Evolutionary conservation across 2,329 filamentous ascomycete species (phyloP).

Genomic region (Colletotrichum limetticola): DNA sequence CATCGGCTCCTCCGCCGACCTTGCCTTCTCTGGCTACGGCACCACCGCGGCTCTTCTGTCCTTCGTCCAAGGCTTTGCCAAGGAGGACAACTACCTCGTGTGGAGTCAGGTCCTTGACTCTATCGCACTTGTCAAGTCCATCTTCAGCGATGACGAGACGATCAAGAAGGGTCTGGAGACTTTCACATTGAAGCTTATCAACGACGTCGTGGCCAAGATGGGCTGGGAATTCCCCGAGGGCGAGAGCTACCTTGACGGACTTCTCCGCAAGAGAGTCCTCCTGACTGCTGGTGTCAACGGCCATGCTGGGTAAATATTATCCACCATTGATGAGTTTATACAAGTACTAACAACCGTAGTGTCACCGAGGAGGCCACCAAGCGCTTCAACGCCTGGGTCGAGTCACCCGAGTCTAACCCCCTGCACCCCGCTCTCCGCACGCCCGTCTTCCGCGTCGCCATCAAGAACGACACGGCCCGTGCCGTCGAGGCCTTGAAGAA

Average conservation of each 20-base stretch:
- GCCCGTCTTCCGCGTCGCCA: slow-evolving; percentile 82
- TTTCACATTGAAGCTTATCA: slow-evolving; percentile 82
- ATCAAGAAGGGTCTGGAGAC: slow-evolving; percentile 79
- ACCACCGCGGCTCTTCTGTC: slow-evolving; percentile 84
- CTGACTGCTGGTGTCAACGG: slow-evolving; percentile 78
- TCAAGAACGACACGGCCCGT: slow-evolving; percentile 75
- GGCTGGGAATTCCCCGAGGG: slow-evolving; percentile 85
- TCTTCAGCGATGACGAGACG: slow-evolving; percentile 81
- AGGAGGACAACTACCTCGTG: slow-evolving; percentile 87
- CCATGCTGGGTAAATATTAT: slow-evolving; percentile 74
- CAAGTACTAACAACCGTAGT: slow-evolving; percentile 48
- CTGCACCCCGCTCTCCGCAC: slow-evolving; percentile 85
- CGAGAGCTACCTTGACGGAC: slow-evolving; percentile 84
- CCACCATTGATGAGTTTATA: background rate
- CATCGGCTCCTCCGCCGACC: slow-evolving; percentile 87
- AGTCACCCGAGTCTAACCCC: slow-evolving; percentile 72
- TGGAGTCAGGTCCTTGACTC: slow-evolving; percentile 88
- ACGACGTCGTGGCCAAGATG: slow-evolving; percentile 78
- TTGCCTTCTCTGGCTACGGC: slow-evolving; percentile 88
- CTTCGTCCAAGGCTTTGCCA: slow-evolving; percentile 84
- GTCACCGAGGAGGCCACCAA: slow-evolving; percentile 78
- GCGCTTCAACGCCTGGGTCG: slow-evolving; percentile 83
- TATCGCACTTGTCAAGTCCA: slow-evolving; percentile 80
- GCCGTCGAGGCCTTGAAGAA: slow-evolving; percentile 81
- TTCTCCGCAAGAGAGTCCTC: slow-evolving; percentile 86